phyloP scores from a whole-genome alignment of 176 grass and related monocot species.

The Typha latifolia region DNA sequence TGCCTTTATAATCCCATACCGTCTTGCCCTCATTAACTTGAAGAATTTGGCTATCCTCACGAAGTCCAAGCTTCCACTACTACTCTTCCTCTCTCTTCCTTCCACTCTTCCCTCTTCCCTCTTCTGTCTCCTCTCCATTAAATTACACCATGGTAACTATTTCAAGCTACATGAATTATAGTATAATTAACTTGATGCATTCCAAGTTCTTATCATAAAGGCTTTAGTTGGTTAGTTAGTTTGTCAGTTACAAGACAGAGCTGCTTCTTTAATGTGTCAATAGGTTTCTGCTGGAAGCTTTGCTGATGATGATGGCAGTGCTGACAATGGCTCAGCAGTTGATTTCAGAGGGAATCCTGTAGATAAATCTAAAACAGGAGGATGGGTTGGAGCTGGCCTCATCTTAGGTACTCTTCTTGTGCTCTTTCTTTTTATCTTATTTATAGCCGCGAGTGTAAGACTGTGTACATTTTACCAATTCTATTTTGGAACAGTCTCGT shows the following conservation, averaged over 20 bases:
- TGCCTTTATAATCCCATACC: too few relatives aligned
- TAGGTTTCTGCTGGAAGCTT: conserved; percentile 46
- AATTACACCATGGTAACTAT: neutral
- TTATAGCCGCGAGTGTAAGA: too few relatives aligned
- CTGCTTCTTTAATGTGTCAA: neutral
- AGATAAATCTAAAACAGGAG: conserved; percentile 67
- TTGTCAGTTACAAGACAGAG: too few relatives aligned
- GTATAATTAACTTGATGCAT: neutral
- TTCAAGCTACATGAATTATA: neutral
- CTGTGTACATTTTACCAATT: too few relatives aligned
- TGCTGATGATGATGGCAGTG: conserved; percentile 23
- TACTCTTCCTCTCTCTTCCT: too few relatives aligned
- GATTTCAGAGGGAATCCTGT: conserved; percentile 64
- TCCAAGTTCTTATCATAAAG: neutral
- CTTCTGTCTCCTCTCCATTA: neutral
- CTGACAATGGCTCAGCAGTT: conserved; percentile 15
- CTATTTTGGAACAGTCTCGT: too few relatives aligned
- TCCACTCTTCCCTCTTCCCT: neutral
- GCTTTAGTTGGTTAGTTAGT: too few relatives aligned
- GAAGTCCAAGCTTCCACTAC: too few relatives aligned
- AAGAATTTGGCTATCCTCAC: too few relatives aligned
- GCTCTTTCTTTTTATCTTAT: neutral
- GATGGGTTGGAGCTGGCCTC: conserved; percentile 75
- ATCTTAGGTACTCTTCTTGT: conserved; percentile 37
- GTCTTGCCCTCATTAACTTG: too few relatives aligned